phyloP scores from a whole-genome alignment of 1,139 yeast species.

The Saccharomyces hybrid region DNA sequence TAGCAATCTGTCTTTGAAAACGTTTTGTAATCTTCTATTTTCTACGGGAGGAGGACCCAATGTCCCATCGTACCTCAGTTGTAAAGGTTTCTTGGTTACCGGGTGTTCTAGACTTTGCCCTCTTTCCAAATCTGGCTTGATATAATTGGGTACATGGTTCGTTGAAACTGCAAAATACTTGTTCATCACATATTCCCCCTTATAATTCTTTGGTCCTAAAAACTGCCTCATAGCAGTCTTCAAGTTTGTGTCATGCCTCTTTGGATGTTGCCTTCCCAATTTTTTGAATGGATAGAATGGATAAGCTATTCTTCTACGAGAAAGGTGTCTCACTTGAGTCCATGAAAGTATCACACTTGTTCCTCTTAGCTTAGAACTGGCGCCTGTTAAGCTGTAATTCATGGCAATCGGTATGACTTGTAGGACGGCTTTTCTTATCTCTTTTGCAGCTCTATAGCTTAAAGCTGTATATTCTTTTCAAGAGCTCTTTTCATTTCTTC shows the following conservation, averaged over 20 bases:
- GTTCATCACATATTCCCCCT: conserved; percentile 76
- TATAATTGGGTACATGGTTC: conserved; percentile 66
- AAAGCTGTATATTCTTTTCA: not conserved
- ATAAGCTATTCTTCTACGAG: conserved; percentile 42
- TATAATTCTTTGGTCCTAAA: conserved; percentile 75
- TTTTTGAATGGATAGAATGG: conserved; percentile 40
- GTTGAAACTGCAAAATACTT: conserved; percentile 72
- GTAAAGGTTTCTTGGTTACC: conserved; percentile 31
- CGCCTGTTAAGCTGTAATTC: not conserved
- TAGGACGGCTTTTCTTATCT: not conserved
- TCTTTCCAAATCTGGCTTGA: conserved; percentile 50
- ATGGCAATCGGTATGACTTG: not conserved
- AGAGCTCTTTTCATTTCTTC: not conserved
- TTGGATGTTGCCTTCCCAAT: conserved; percentile 38
- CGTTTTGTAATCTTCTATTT: conserved; percentile 22
- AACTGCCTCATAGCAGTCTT: conserved; percentile 38
- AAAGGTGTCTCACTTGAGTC: conserved; percentile 32
- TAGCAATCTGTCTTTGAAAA: conserved; percentile 34
- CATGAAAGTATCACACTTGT: not conserved
- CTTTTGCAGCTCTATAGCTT: not conserved
- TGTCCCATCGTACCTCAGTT: conserved; percentile 21
- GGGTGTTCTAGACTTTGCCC: conserved; percentile 39
- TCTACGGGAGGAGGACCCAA: conserved; percentile 9
- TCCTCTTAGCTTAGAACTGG: not conserved
- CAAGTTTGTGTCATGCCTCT: conserved; percentile 37